Base-by-base conservation (phyloP, 1,284 basidiomycete species). In the Cutaneotrichosporon spelunceum region DNA sequence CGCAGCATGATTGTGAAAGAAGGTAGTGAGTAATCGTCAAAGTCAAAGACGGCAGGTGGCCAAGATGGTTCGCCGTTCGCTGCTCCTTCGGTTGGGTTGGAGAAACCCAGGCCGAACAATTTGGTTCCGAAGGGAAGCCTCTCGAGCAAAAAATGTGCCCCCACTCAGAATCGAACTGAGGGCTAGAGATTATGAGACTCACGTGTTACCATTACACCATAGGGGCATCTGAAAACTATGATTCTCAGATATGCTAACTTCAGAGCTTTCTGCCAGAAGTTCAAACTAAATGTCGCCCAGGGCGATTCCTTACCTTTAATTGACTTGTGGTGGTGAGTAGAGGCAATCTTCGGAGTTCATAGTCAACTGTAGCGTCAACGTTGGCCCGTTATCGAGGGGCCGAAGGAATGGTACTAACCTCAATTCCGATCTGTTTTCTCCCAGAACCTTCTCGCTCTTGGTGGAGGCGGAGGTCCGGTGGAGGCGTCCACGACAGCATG, bases 121-220 rank as follows among this genome's bases (percentile, higher is more conserved):
- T 47, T 57, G 56, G 45, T 57, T 27, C 56, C 56, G 56, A 33
- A 8, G n/a, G 27, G 24, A 24, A 24, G n/a, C n/a, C 14, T 36
- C 24, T 21, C 6, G 11, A 26, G 53, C 53, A 56, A 56, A 56
- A 56, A 48, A 21, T 34, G 39, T 57, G 56, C 56, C 56, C 56
- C 56, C 23, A 57, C 56, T 57, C 56, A 57, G 56, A 57, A 57
- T 57, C 56, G 56, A 57, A 57, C 56, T 57, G 56, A 57, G 56
- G 56, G 56, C 56, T 57, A 57, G 56, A 57, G 56, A 57, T 57
- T 57, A 57, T 57, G 56, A 57, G 56, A 57, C 56, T 57, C 56
- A 57, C 56, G 56, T 57, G 56, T 57, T 57, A 57, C 56, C 56
- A 57, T 57, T 57, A 57, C 56, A 57, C 56, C 56, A 57, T 57